Conservation (phyloP, 1,139 yeast genomes). For the Saccharomyces hybrid region DNA sequence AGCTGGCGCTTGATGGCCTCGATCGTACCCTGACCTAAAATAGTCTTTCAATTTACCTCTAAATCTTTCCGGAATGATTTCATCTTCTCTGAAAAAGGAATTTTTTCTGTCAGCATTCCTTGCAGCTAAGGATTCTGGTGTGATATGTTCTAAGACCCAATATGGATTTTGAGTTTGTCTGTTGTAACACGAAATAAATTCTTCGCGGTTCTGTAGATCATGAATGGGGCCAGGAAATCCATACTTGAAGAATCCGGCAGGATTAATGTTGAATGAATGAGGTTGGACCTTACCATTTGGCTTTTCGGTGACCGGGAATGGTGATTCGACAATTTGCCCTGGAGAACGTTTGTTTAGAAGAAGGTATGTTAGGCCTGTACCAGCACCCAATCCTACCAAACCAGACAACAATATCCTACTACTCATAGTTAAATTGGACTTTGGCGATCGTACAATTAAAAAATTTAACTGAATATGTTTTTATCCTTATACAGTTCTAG, state of each 20-base stretch:
- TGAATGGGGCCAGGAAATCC: constrained; percentile 95
- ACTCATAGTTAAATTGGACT: constrained; percentile 3
- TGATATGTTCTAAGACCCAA: constrained; percentile 91
- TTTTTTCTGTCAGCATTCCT: constrained; percentile 61
- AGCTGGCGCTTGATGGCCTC: constrained; percentile 98
- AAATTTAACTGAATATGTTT: background rate
- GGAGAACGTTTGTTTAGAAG: background rate
- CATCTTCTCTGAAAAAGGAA: constrained; percentile 83
- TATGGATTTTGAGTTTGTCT: constrained; percentile 80
- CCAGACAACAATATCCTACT: constrained; percentile 6
- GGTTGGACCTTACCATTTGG: background rate
- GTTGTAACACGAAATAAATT: constrained; percentile 80
- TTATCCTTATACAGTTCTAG: background rate
- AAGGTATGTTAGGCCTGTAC: constrained; percentile 11
- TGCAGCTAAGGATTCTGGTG: constrained; percentile 58
- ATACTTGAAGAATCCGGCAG: constrained; percentile 72
- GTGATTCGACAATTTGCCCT: background rate
- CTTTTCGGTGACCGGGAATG: background rate
- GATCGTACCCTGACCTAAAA: constrained; percentile 90
- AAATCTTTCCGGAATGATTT: constrained; percentile 64
- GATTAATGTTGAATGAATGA: constrained; percentile 40
- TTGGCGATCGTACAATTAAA: background rate
- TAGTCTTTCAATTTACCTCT: constrained; percentile 75
- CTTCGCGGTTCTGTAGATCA: constrained; percentile 65
- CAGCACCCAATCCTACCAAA: constrained; percentile 11